Percentiles rank a stretch among this genome's conserved stretches.
These are phyloP conservation scores for Saturnispora galanensis DNA, from an alignment of 805 yeast species.

Conservation along the genomic window DNA sequence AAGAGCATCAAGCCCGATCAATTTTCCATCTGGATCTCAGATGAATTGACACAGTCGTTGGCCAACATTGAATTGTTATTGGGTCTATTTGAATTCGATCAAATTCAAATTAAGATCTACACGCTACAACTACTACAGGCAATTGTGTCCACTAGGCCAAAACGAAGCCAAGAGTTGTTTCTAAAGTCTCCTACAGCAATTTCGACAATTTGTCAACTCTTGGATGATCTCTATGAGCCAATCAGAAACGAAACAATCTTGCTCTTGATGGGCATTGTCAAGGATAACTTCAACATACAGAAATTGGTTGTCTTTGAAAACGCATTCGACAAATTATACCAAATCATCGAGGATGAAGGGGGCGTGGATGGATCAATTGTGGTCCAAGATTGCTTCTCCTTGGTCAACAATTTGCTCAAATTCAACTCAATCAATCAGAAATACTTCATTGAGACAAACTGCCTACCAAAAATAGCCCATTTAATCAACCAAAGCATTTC, in stretches of 20 bases:
- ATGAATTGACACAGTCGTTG: slow-evolving; percentile 67
- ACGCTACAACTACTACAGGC: slow-evolving; percentile 81
- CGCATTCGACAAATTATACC: slow-evolving; percentile 72
- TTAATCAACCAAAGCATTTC: slow-evolving; percentile 42
- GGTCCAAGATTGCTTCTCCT: slow-evolving; percentile 81
- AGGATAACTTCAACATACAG: slow-evolving; percentile 77
- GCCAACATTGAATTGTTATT: slow-evolving; percentile 39
- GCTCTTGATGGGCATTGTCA: slow-evolving; percentile 72
- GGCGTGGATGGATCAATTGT: slow-evolving; percentile 80
- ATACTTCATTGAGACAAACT: slow-evolving; percentile 75
- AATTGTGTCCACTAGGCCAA: slow-evolving; percentile 64
- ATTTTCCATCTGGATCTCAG: slow-evolving; percentile 90
- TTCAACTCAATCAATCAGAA: slow-evolving; percentile 88
- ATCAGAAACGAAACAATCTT: slow-evolving; percentile 80
- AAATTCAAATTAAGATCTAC: slow-evolving; percentile 73
- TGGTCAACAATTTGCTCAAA: slow-evolving; percentile 61
- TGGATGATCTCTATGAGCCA: slow-evolving; percentile 68
- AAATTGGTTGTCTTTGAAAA: slow-evolving; percentile 92
- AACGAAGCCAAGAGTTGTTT: slow-evolving; percentile 62
- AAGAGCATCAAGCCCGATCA: slow-evolving; percentile 58
- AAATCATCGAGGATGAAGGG: slow-evolving; percentile 78
- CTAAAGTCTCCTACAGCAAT: slow-evolving; percentile 70
- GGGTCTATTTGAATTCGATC: slow-evolving; percentile 36
- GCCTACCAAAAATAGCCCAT: slow-evolving; percentile 53
- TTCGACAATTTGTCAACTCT: slow-evolving; percentile 54